Base-by-base conservation (phyloP, 495 filamentous ascomycete species). In the Hypomontagnella submonticulosa region DNA sequence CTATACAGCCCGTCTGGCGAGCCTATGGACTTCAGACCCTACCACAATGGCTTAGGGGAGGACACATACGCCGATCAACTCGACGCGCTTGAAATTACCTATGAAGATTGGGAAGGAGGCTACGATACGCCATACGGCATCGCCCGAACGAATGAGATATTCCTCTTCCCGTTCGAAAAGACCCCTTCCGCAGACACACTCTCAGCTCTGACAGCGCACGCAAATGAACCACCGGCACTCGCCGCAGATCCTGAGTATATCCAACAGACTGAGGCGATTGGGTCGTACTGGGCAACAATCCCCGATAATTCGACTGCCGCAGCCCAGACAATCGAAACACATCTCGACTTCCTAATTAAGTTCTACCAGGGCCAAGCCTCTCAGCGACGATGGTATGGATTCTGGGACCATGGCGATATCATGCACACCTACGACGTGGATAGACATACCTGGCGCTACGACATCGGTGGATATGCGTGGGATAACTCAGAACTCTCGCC, bases 401-500 rank as follows among this genome's bases (percentile, higher is more conserved):
- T 84, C 72, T 80, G 76, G 72, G 80, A 83, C 50, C 71, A 84
- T 36, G 82, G 82, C 3, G 81, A 84, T 59, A 73, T 83, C 32
- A 78, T 79, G 75, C 81, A 84, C 46, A 81, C 81, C 1, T 84
- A 84, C 63, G 82, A 84, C 41, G 43, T 57, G 2, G 76, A 82
- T 66, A 70, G 82, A 19, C 81, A 83, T 56, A 76, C 70, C 9
- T 84, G 82, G 82, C 73, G 82, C 5, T 84, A 83, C 50, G 82
- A 84, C 49, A 57, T 84, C 15, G 82, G 82, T 6, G 82, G 82
- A 0, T 84, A 77, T 71, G 81, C 82, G 1, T 84, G 82, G 82
- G 82, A 83, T 53, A 84, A 84, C 67, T 83, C 80, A 1, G 82
- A 84, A 49, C 74, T 84, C 1, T 84, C 82, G 1, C 77, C 82